Evolutionary conservation across 352 stramenopile genomes (phyloP).

Genomic region (Globisporangium nagaii): DNA sequence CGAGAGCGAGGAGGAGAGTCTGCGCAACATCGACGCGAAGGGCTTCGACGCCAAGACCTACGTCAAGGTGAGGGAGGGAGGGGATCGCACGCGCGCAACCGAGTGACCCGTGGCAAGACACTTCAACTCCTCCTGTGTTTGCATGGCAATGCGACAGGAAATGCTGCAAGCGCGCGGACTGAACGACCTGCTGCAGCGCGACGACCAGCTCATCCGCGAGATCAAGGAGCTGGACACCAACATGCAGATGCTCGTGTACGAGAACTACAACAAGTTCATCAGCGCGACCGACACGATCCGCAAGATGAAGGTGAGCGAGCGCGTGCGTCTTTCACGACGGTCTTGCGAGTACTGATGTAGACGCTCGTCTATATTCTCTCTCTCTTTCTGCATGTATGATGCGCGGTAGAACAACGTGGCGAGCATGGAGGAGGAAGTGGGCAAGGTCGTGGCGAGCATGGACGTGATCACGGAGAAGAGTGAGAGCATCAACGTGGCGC

Average conservation of each 20-base stretch:
- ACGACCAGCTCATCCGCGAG: constrained; percentile 82
- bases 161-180: constrained; percentile 56
- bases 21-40: constrained; percentile 71
- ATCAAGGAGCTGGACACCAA: constrained; percentile 96
- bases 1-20: constrained; percentile 57
- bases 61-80: constrained; percentile 62
- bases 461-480: constrained; percentile 84
- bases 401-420: constrained; percentile 88
- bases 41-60: constrained; percentile 70
- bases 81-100: too few species aligned
- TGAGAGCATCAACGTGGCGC: constrained; percentile 82
- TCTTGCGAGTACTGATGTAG: not conserved
- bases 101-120: too few species aligned
- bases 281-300: constrained; percentile 98
- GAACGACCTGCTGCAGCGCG: constrained; percentile 61
- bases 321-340: not conserved
- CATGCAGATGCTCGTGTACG: constrained; percentile 99
- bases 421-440: constrained; percentile 88
- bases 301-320: constrained; percentile 83
- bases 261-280: constrained; percentile 99
- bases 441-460: constrained; percentile 83
- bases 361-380: not conserved
- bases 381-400: not conserved
- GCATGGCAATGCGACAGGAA: constrained; percentile 19
- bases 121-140: not conserved